Base-by-base conservation (phyloP, 257 asterid species). In the Nicotiana noctiflora region DNA sequence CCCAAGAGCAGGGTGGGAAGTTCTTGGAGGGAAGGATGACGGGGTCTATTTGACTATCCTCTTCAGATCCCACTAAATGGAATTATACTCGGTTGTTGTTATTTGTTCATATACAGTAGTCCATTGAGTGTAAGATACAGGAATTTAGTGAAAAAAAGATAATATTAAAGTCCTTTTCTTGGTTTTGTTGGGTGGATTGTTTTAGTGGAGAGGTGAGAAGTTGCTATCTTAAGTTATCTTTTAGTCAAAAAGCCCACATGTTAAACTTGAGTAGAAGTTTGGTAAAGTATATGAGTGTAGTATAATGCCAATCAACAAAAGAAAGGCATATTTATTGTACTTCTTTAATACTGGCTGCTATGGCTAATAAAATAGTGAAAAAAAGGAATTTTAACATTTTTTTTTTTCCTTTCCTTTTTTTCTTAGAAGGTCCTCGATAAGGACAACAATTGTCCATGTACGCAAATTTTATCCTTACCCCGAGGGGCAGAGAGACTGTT, bases 211-310 rank as follows among this genome's bases (percentile, higher is more conserved):
- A 75, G 79, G 70, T 82, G 79, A 55, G 79, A 57, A 68, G 91
- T 85, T 85, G 86, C 85, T 90, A 82, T 84, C 86, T 34, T 4
- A 82, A 70, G 83, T 44, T 72, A 80, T 80, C 34, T 81, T 67
- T 52, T 66, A 82, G 90, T 84, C 85, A 88, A 88, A 86, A 84
- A 84, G 23, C 40, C 40, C 23, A 76, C n/a, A 81, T 59, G 18
- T 46, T 40, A 81, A 61, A 80, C 34, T 85, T 83, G 89, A 85
- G 91, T 87, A 77, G 67, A 81, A 75, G 76, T 74, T 77, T 86
- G 85, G 86, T 79, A 84, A 89, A 86, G 89, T 72, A 82, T 72
- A 82, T 75, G 51, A 19, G 6, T 70, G 46, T 29, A 13, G 25
- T 72, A 21, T 72, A 14, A 80, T 77, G 79, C 60, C 77, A 77